Conservation (phyloP, 1,139 yeast genomes). For the Hyphopichia pseudoburtonii region DNA sequence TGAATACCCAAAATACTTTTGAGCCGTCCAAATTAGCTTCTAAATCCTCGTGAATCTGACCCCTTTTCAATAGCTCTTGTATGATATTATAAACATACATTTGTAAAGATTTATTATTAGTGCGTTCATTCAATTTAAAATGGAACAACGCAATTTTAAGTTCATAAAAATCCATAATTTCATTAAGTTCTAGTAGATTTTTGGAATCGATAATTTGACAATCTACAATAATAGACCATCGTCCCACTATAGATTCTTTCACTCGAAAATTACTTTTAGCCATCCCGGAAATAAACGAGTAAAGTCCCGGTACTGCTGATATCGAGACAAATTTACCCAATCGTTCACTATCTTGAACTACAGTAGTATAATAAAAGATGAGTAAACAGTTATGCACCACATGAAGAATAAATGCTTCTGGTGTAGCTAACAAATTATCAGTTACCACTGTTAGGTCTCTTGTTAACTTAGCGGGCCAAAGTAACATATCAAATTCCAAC, state of each 20-base stretch:
- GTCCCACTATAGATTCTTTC: conserved; percentile 13
- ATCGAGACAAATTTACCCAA: conserved; percentile 18
- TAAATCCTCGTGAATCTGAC: conserved; percentile 7
- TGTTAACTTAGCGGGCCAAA: conserved; percentile 24
- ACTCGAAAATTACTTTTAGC: conserved; percentile 22
- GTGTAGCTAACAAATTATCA: conserved; percentile 20
- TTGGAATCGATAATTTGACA: conserved; percentile 17
- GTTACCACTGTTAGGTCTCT: conserved; percentile 18
- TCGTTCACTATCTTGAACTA: conserved; percentile 11
- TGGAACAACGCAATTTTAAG: conserved; percentile 6
- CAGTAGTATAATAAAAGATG: conserved; percentile 16
- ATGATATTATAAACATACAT: conserved; percentile 11
- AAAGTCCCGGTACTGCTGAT: conserved; percentile 22
- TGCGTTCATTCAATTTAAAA: conserved; percentile 13
- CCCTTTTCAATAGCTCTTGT: conserved; percentile 7
- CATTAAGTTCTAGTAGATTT: conserved; percentile 10
- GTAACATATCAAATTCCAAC: conserved; percentile 22
- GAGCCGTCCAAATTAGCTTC: conserved; percentile 23
- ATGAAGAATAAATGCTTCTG: conserved; percentile 21
- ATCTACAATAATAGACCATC: conserved; percentile 20
- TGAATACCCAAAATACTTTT: conserved; percentile 23
- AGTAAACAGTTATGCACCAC: conserved; percentile 20
- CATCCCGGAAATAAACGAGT: conserved; percentile 22
- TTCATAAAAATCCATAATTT: conserved; percentile 20
- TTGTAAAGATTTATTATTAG: conserved; percentile 9